Evolutionary conservation across 306 rosid genomes (phyloP), one percentile per base, ranked within the genome.

Genomic region (Styphnolobium japonicum): DNA sequence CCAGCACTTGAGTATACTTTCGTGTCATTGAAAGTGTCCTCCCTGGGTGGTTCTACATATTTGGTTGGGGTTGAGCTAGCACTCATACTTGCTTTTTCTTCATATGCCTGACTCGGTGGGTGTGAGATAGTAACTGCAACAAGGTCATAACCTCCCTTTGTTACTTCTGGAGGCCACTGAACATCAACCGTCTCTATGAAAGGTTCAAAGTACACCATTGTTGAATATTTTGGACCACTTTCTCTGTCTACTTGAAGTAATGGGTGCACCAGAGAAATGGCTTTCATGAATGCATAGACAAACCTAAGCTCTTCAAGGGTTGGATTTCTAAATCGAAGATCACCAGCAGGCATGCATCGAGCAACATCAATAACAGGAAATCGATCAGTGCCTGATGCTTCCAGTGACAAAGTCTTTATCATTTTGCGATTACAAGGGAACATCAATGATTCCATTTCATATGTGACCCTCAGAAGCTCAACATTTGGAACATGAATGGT

Each of bases 181-280:
- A 87, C 87, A 88, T 89, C 96, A 64, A 91, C 89, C 0, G 96
- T 89, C 79, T 91, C 93, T 11, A 89, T 89, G 67, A 91, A 87
- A 36, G 88, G 89, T 55, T 89, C 92, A 36, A 86, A 89, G 53
- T 56, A 6, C 61, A 76, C 73, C 75, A 87, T 27, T 25, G 77
- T 86, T 0, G 90, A 86, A 89, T 87, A 86, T 79, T 84, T 87
- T 8, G 85, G 85, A 76, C 90, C 88, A 39, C 85, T 83, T 68
- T 89, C 96, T 78, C 79, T 82, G 10, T 87, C 93, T 16, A 21
- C 85, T 69, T 81, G 90, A 62, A 91, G 89, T 58, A 91, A 74
- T 0, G 96, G 88, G 71, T 91, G 96, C 51, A 89, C 86, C 63
- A 91, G 63, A 75, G 87, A 82, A 46, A 89, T 40, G 45, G 90